These are phyloP conservation scores for Crotalaria pallida DNA, from an alignment of 306 rosid species.

Conservation along the genomic window DNA sequence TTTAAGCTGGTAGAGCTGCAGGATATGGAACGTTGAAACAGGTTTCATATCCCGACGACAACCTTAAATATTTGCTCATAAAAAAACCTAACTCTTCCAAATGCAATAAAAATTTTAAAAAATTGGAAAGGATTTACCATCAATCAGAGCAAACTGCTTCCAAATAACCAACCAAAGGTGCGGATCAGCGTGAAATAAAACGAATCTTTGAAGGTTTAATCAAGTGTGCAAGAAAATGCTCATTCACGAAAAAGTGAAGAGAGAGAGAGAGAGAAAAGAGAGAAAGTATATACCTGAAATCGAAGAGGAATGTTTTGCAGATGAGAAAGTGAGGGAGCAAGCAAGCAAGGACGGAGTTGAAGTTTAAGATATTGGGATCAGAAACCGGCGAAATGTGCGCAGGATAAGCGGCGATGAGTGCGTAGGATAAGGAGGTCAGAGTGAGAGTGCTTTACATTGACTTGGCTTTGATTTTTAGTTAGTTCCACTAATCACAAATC, in stretches of 20 bases:
- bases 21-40: too few species aligned
- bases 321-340: background rate
- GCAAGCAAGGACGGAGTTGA: background rate
- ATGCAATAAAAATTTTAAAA: background rate
- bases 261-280: background rate
- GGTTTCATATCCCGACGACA: too few species aligned
- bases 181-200: conserved; percentile 19
- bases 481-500: too few species aligned
- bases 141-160: conserved; percentile 14
- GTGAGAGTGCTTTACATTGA: background rate
- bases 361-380: conserved; percentile 33
- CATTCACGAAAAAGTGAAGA: background rate
- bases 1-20: too few species aligned
- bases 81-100: background rate
- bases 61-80: background rate
- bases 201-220: background rate
- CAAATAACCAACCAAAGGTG: background rate
- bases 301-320: background rate
- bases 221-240: background rate
- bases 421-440: conserved; percentile 32
- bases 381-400: conserved; percentile 40
- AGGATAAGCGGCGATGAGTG: conserved; percentile 33
- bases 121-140: background rate
- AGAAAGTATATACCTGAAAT: conserved; percentile 30
- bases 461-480: conserved; percentile 12